Base-by-base conservation (phyloP, 2,329 filamentous ascomycete genomes). In the Chrysosphaeria jannelii region DNA sequence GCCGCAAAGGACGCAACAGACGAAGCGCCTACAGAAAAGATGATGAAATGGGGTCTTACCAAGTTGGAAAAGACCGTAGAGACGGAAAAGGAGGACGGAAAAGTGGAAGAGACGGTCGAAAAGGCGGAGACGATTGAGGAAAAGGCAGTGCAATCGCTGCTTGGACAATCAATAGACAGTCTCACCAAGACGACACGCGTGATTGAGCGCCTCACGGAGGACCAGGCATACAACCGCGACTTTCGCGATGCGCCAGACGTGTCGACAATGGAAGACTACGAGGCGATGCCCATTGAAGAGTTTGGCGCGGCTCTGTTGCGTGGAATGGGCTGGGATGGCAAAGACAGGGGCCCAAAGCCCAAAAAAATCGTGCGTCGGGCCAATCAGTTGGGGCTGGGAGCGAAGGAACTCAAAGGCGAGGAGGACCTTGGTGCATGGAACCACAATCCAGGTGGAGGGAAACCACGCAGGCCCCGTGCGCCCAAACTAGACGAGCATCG, bases 261-360 rank as follows among this genome's bases (percentile, higher is more conserved):
- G 14, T 67, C 76, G 4, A 72, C 65, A 0, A 48, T 89, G 10
- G 71, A 74, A 16, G 75, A 85, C 36, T 93, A 93, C 45, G 68
- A 71, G 28, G 65, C 69, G 8, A 69, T 90, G 30, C 81, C 85
- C 0, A 76, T 93, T 10, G 81, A 91, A 34, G 78, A 91, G 35
- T 97, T 93, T 33, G 85, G 85, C 6, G 71, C 78, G 10, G 78
- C 79, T 1, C 53, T 93, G 31, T 53, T 97, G 17, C 64, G 79
- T 15, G 78, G 79, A 7, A 91, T 93, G 72, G 85, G 85, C 6
- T 91, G 81, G 79, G 78, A 91, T 50, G 68, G 46, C 42, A 57
- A 63, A 25, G 48, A 53, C 29, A 45, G 50, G 22, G 54, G 51
- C 2, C 42, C 49, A 3, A 70, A 70, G 32, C 51, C 64, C 17